A percentile compares a stretch with the other conserved stretches of the same genome.
These are phyloP conservation scores for Pythium vanterpoolii DNA, from an alignment of 352 stramenopile species.

Conservation along the genomic window DNA sequence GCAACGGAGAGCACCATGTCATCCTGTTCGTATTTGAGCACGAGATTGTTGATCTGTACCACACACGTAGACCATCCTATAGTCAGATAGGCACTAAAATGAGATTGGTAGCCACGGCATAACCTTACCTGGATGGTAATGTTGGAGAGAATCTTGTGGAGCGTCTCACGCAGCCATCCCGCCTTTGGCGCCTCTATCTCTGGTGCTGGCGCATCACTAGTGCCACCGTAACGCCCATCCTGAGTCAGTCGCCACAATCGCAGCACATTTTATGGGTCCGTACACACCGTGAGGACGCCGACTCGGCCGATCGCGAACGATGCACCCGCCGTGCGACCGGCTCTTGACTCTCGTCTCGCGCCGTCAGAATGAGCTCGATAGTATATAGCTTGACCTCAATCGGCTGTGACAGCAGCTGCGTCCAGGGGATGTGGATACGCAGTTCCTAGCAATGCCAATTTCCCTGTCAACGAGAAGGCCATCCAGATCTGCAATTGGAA, in stretches of 20 bases:
- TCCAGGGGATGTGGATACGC: constrained; percentile 88
- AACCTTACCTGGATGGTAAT: constrained; percentile 58
- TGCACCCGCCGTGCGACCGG: constrained; percentile 8
- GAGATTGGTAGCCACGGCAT: neutral
- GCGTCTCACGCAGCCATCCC: constrained; percentile 72
- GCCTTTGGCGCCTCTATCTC: constrained; percentile 81
- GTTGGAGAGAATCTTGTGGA: constrained; percentile 83
- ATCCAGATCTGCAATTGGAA: neutral
- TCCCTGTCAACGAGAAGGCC: neutral
- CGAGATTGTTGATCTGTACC: constrained; percentile 77
- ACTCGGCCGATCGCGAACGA: constrained; percentile 20
- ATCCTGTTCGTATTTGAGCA: constrained; percentile 87
- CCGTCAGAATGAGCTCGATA: constrained; percentile 83
- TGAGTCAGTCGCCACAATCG: neutral
- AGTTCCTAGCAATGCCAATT: constrained; percentile 47
- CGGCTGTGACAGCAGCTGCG: constrained; percentile 79
- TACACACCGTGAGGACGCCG: neutral
- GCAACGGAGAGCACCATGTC: constrained; percentile 83
- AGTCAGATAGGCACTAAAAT: no score
- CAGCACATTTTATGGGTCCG: neutral
- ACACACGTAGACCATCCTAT: no score
- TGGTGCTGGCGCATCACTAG: constrained; percentile 2
- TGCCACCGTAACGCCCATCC: neutral
- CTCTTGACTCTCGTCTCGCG: constrained; percentile 26
- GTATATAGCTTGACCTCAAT: constrained; percentile 89